Conservation (phyloP, 345 rosid genomes). For the Hibiscus tridactylites region DNA sequence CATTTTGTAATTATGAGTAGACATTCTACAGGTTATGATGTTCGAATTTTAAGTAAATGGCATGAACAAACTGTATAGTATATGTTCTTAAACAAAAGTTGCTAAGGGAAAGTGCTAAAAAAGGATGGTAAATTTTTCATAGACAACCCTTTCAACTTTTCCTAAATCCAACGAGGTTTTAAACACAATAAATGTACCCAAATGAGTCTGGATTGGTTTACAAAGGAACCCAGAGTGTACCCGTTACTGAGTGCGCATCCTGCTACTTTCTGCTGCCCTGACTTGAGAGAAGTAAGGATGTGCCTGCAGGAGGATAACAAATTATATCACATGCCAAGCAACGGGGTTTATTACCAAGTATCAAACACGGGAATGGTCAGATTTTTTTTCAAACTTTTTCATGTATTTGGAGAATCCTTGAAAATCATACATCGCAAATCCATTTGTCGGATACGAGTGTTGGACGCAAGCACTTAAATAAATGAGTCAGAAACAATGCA, state of each 20-base stretch:
- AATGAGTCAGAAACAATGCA: neutral
- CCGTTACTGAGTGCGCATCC: slow-evolving; percentile 45
- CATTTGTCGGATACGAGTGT: neutral
- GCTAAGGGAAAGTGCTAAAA: neutral
- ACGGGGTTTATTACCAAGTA: neutral
- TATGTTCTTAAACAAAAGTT: neutral
- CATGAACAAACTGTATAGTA: neutral
- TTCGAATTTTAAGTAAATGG: neutral
- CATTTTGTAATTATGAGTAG: neutral
- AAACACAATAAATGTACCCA: slow-evolving; percentile 7
- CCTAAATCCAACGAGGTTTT: neutral
- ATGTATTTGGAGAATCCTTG: neutral
- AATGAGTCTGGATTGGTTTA: neutral
- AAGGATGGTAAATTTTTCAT: neutral
- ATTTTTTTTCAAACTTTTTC: neutral
- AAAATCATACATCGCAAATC: too few relatives aligned
- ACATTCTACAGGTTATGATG: neutral
- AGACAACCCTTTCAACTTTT: slow-evolving; percentile 9
- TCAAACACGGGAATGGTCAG: neutral
- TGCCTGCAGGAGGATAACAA: slow-evolving; percentile 27
- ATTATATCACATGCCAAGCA: neutral
- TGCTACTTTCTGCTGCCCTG: slow-evolving; percentile 86
- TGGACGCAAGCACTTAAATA: neutral
- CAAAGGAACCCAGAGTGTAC: neutral
- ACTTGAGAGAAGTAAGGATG: slow-evolving; percentile 90